Percentiles rank a stretch among this genome's conserved stretches.
Conservation (phyloP, 352 stramenopile species). For the Phytopythium ostracodes region DNA sequence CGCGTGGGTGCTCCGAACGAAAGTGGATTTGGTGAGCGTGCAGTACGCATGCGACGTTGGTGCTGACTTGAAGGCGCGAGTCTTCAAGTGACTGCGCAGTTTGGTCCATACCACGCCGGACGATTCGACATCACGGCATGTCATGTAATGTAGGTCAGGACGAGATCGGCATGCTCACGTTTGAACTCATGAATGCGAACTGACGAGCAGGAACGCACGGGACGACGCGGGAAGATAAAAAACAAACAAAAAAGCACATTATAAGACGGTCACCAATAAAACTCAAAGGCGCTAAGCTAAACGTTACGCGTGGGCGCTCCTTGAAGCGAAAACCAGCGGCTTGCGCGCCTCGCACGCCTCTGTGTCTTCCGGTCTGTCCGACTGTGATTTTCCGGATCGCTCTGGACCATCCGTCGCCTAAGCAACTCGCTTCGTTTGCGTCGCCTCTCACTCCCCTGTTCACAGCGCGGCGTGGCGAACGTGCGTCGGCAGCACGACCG, state of each 20-base stretch:
- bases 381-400: not conserved
- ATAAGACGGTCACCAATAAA: constrained; percentile 2
- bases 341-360: not conserved
- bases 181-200: no score
- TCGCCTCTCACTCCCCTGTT: not conserved
- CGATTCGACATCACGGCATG: no score
- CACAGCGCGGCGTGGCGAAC: not conserved
- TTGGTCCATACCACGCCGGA: no score
- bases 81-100: no score
- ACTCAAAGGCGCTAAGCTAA: not conserved
- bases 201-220: no score
- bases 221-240: not conserved
- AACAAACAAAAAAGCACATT: not conserved
- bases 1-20: no score
- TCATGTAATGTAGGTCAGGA: no score
- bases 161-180: no score
- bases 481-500: constrained; percentile 7
- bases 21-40: no score
- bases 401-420: not conserved
- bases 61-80: no score
- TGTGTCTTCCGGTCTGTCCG: not conserved
- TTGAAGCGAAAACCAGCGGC: not conserved
- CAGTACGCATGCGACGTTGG: no score
- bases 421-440: not conserved
- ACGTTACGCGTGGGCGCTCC: not conserved